Evolutionary conservation across 1,139 yeast species (phyloP).

Genomic region (Pichia sp.): DNA sequence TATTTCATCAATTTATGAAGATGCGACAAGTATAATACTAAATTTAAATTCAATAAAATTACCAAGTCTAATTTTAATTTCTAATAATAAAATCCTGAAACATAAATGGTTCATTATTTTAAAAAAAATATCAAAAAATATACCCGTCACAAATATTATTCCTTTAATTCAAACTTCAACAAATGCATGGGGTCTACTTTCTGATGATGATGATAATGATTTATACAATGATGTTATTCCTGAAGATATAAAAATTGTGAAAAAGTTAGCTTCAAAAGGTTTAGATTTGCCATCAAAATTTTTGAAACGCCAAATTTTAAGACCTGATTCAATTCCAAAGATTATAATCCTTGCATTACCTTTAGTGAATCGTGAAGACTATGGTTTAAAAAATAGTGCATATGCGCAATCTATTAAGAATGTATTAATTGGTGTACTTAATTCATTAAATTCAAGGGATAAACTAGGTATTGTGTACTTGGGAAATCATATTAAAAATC

Average conservation of each 20-base stretch:
- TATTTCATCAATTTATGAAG: constrained; percentile 30
- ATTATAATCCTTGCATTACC: constrained; percentile 42
- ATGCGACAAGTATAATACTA: constrained; percentile 31
- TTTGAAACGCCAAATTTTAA: constrained; percentile 35
- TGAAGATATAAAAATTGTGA: constrained; percentile 35
- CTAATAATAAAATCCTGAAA: constrained; percentile 33
- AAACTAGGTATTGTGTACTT: constrained; percentile 48
- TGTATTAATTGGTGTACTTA: constrained; percentile 30
- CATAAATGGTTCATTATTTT: constrained; percentile 38
- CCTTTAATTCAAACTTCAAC: constrained; percentile 45
- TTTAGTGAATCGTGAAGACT: constrained; percentile 23
- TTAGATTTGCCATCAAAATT: constrained; percentile 37
- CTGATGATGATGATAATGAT: constrained; percentile 8
- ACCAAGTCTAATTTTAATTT: constrained; percentile 41
- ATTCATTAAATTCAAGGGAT: constrained; percentile 38
- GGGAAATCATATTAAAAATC: constrained; percentile 39
- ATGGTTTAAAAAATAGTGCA: constrained; percentile 29
- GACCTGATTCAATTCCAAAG: constrained; percentile 38
- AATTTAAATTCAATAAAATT: constrained; percentile 37
- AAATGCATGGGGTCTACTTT: constrained; percentile 42
- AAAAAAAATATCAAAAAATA: constrained; percentile 23
- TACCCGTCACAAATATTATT: constrained; percentile 22
- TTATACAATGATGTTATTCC: constrained; percentile 34
- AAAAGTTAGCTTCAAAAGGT: constrained; percentile 33
- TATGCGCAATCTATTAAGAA: constrained; percentile 31